A percentile compares a stretch with the other conserved stretches of the same genome.
These are phyloP conservation scores for Penicillium sp. DNA, from an alignment of 2,329 filamentous ascomycete species.

Conservation along the genomic window DNA sequence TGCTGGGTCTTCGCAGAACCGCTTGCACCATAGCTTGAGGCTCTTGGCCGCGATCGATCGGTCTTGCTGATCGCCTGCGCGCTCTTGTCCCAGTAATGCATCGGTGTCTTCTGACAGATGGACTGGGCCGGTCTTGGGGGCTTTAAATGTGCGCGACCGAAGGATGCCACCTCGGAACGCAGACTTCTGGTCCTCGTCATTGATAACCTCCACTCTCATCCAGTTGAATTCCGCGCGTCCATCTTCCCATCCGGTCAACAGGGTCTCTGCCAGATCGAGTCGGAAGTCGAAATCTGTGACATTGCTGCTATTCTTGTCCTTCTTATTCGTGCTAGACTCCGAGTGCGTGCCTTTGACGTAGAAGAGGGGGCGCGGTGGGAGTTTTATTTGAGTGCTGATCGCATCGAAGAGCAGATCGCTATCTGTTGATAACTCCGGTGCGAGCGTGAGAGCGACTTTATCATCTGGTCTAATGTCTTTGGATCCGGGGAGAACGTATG, in stretches of 20 bases:
- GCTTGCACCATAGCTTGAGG: conserved; percentile 34
- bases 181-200: conserved; percentile 13
- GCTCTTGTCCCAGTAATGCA: conserved; percentile 13
- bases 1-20: conserved; percentile 38
- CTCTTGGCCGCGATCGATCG: background rate
- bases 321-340: conserved; percentile 14
- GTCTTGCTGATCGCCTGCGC: background rate
- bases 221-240: background rate
- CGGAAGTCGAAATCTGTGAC: conserved; percentile 22
- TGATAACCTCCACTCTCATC: conserved; percentile 11
- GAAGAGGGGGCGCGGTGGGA: conserved; percentile 23
- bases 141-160: conserved; percentile 17
- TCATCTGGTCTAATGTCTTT: conserved; percentile 6
- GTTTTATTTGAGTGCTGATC: conserved; percentile 20
- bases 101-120: conserved; percentile 10
- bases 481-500: conserved; percentile 19
- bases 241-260: conserved; percentile 25
- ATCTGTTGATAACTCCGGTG: conserved; percentile 16
- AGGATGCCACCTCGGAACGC: conserved; percentile 22
- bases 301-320: conserved; percentile 9
- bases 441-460: conserved; percentile 13
- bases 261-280: conserved; percentile 26
- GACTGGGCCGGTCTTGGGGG: conserved; percentile 4
- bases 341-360: conserved; percentile 17
- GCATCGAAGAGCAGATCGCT: conserved; percentile 15